Evolutionary conservation across 495 filamentous ascomycete genomes (phyloP).

Genomic region (Neurospora terricola): DNA sequence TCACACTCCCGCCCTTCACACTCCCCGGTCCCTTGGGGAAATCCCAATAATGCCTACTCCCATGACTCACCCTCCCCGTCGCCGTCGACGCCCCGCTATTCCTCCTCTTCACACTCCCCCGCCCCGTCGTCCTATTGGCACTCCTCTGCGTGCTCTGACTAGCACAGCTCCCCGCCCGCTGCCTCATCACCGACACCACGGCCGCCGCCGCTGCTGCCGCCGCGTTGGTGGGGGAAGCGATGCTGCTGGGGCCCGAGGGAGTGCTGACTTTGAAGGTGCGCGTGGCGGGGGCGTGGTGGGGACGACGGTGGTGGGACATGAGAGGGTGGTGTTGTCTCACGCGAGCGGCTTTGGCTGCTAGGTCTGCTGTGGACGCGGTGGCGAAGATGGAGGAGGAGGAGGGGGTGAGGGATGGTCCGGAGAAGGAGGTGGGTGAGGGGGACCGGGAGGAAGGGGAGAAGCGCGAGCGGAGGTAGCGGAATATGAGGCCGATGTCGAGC

Average conservation of each 20-base stretch:
- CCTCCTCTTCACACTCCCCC: conserved; percentile 21
- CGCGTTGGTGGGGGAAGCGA: neutral
- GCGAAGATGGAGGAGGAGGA: conserved; percentile 22
- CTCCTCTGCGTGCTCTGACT: conserved; percentile 67
- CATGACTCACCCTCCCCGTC: conserved; percentile 36
- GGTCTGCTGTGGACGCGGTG: conserved; percentile 47
- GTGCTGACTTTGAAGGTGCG: conserved; percentile 42
- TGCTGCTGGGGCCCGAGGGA: conserved; percentile 26
- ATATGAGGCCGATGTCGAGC: conserved; percentile 78
- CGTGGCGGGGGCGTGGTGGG: conserved; percentile 31
- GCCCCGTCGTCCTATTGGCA: conserved; percentile 9
- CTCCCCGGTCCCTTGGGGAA: conserved; percentile 32
- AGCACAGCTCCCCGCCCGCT: conserved; percentile 57
- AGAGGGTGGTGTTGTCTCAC: conserved; percentile 82
- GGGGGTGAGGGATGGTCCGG: conserved; percentile 16
- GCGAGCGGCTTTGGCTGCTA: conserved; percentile 66
- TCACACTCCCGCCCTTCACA: conserved; percentile 60
- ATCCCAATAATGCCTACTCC: conserved; percentile 62
- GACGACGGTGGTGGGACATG: conserved; percentile 44
- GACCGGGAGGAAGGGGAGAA: conserved; percentile 38
- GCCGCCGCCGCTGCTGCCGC: neutral
- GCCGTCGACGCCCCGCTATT: conserved; percentile 47
- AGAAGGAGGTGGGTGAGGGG: conserved; percentile 28
- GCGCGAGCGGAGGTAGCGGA: conserved; percentile 69
- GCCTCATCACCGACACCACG: conserved; percentile 34